Evolutionary conservation across 441 rosid genomes (phyloP), one percentile per base, ranked within the genome.

Genomic region (Viola pubescens): DNA sequence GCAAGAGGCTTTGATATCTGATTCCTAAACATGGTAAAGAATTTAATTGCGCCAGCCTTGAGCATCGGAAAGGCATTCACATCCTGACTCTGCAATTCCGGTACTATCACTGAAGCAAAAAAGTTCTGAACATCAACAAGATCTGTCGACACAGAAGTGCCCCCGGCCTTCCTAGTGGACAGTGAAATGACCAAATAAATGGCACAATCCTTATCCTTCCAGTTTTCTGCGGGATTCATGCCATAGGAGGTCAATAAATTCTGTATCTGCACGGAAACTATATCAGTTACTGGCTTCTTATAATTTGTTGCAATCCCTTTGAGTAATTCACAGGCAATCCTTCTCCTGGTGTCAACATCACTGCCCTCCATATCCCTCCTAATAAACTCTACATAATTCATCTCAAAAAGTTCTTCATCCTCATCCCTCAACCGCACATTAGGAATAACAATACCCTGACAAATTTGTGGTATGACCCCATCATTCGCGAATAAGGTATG

Each of bases 281-380:
- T 78, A 55, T 68, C 81, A 5, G 76, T 89, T 44, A 89, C 95
- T 56, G 75, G 86, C 50, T 70, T 64, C 76, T 80, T 84, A 75
- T 87, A 88, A 74, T 88, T 85, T 7, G 88, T 65, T 2, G 94
- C 97, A 68, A 94, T 86, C 43, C 98, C 98, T 70, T 94, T 89
- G 14, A 94, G 86, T 64, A 94, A 73, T 59, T 94, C 98, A 65
- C 98, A 94, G 0, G 97, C 96, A 65, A 94, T 94, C 69, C 98
- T 89, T 75, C 98, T 86, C 71, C 91, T 84, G 3, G 98, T 94
- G 43, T 94, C 97, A 71, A 86, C 77, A 75, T 94, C 98, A 67
- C 98, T 94, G 48, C 97, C 98, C 67, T 94, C 98, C 98, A 94
- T 94, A 68, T 94, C 98, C 73, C 98, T 87, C 72, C 98, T 81